These are phyloP conservation scores for Populus tremula DNA, from an alignment of 345 rosid genomes.

Conservation along the genomic window DNA sequence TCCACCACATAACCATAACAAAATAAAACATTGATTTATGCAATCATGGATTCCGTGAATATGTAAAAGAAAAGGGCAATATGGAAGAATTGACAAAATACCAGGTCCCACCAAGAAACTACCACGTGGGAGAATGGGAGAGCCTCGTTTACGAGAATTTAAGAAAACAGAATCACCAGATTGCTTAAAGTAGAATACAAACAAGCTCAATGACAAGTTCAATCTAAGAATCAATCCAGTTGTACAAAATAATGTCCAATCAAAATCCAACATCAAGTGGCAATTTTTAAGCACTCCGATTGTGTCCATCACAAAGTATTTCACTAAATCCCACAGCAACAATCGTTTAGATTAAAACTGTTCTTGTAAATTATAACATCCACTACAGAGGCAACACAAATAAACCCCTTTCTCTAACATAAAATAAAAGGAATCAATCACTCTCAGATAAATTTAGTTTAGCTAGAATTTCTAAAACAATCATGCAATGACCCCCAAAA, in stretches of 20 bases:
- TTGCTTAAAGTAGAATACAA: not conserved
- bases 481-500: not conserved
- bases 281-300: not conserved
- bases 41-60: not conserved
- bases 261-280: conserved; percentile 6
- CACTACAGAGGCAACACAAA: not conserved
- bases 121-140: too few species aligned
- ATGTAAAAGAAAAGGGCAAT: not conserved
- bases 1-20: not conserved
- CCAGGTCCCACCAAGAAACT: not conserved
- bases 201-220: not conserved
- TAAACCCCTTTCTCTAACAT: not conserved
- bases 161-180: not conserved
- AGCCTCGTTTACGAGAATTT: not conserved
- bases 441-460: not conserved
- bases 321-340: not conserved
- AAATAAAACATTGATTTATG: not conserved
- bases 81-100: not conserved
- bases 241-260: not conserved
- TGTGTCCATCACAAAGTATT: not conserved
- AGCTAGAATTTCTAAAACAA: not conserved
- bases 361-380: not conserved
- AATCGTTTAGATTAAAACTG: not conserved
- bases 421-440: not conserved
- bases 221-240: not conserved